phyloP scores from a whole-genome alignment of 2,329 filamentous ascomycete species.

The Phialocephala subalpina region DNA sequence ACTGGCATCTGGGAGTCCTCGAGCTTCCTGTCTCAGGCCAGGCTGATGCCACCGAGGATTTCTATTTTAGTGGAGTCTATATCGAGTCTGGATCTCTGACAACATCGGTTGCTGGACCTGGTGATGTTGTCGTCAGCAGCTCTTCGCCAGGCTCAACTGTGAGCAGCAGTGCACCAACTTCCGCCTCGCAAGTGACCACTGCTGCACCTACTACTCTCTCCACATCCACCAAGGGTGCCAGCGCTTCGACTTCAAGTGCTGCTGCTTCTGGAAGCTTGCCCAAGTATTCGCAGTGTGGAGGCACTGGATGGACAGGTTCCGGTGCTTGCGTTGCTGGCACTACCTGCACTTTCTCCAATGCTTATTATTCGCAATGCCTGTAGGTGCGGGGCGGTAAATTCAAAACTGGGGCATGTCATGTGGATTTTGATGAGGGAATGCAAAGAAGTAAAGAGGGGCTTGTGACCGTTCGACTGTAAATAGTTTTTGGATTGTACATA shows the following conservation, averaged over 20 bases:
- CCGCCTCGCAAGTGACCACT: conserved; percentile 14
- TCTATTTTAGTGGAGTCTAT: conserved; percentile 77
- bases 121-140: conserved; percentile 32
- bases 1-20: conserved; percentile 77
- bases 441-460: background rate
- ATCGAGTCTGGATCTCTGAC: conserved; percentile 65
- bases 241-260: conserved; percentile 13
- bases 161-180: conserved; percentile 8
- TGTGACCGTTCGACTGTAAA: conserved; percentile 6
- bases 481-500: background rate
- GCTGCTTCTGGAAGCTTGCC: conserved; percentile 25
- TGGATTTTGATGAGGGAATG: background rate
- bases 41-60: conserved; percentile 65
- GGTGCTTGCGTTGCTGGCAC: conserved; percentile 38
- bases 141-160: conserved; percentile 11
- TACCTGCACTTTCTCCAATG: conserved; percentile 35
- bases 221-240: conserved; percentile 8
- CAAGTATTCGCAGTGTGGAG: conserved; percentile 39
- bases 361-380: conserved; percentile 40
- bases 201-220: background rate
- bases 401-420: background rate
- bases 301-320: conserved; percentile 35
- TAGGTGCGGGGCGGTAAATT: conserved; percentile 11
- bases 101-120: conserved; percentile 47
- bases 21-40: conserved; percentile 67